Conservation (phyloP, 1,284 basidiomycete genomes). For the Thelephora terrestris region DNA sequence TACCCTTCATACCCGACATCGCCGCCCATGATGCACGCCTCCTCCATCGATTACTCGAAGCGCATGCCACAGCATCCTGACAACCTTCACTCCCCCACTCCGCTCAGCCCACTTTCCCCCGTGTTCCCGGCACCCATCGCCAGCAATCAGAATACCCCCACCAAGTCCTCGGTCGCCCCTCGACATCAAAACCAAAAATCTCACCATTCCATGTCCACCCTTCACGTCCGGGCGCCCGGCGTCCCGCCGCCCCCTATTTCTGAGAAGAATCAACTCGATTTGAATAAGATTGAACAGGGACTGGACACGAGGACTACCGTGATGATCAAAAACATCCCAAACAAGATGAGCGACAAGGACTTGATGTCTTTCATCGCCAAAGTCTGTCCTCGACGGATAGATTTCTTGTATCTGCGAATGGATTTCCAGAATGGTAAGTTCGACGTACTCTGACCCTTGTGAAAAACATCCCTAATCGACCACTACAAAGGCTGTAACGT, state of each 20-base stretch:
- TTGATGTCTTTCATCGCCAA: conserved; percentile 57
- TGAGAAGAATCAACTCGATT: conserved; percentile 60
- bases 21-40: background rate
- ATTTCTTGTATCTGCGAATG: conserved; percentile 80
- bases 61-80: no score
- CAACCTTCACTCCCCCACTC: background rate
- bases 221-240: conserved; percentile 1
- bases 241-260: conserved; percentile 18
- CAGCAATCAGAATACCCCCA: background rate
- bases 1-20: background rate
- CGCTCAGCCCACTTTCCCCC: background rate
- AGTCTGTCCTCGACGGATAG: conserved; percentile 60
- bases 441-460: conserved; percentile 2
- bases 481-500: conserved; percentile 63
- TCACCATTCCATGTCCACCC: conserved; percentile 1
- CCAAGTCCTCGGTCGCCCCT: background rate
- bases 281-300: conserved; percentile 63
- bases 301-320: conserved; percentile 74
- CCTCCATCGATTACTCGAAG: background rate
- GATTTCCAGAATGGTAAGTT: conserved; percentile 67
- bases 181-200: background rate
- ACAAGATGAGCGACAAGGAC: conserved; percentile 77
- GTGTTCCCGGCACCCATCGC: no score
- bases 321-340: conserved; percentile 85
- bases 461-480: conserved; percentile 2